A percentile compares a stretch with the other conserved stretches of the same genome.
phyloP scores from a whole-genome alignment of 2,329 filamentous ascomycete species.

The Xylariaceae sp. region DNA sequence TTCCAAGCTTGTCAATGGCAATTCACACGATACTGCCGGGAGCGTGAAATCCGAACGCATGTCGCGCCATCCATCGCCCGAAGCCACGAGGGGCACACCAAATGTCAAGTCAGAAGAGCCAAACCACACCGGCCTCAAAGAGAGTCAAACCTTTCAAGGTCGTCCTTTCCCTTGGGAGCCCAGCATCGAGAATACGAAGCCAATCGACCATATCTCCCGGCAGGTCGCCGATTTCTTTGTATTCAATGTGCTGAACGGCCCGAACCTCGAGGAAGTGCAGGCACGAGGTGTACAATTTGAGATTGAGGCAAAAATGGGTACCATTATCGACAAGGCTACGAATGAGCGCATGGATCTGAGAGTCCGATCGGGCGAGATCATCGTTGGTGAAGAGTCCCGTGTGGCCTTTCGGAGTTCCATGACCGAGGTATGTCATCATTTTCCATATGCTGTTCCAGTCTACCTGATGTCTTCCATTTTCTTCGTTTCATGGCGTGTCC shows the following conservation, averaged over 20 bases:
- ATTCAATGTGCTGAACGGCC: slow-evolving; percentile 61
- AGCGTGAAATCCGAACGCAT: slow-evolving; percentile 25
- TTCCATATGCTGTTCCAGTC: slow-evolving; percentile 1
- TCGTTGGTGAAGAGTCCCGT: slow-evolving; percentile 58
- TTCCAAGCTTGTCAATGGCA: slow-evolving; percentile 17
- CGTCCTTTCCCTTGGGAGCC: slow-evolving; percentile 52
- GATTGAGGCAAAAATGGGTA: slow-evolving; percentile 90
- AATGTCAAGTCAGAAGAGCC: slow-evolving; percentile 9
- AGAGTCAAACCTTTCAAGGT: slow-evolving; percentile 19
- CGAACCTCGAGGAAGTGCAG: slow-evolving; percentile 60
- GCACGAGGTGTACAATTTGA: slow-evolving; percentile 72
- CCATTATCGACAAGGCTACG: slow-evolving; percentile 69
- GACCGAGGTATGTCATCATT: slow-evolving; percentile 63
- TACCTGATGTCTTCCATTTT: slow-evolving; percentile 1
- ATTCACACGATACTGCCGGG: slow-evolving; percentile 15
- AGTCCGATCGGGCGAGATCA: slow-evolving; percentile 61
- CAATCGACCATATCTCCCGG: slow-evolving; percentile 71
- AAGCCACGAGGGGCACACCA: slow-evolving; percentile 34
- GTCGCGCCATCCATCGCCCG: slow-evolving; percentile 45
- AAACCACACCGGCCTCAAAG: slow-evolving; percentile 2
- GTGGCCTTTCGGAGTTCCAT: slow-evolving; percentile 81
- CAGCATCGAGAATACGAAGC: slow-evolving; percentile 65
- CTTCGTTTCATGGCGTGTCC: background rate
- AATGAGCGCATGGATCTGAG: slow-evolving; percentile 64
- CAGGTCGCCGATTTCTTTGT: slow-evolving; percentile 79